Conservation (phyloP, 345 rosid genomes). For the Sonneratia caseolaris region DNA sequence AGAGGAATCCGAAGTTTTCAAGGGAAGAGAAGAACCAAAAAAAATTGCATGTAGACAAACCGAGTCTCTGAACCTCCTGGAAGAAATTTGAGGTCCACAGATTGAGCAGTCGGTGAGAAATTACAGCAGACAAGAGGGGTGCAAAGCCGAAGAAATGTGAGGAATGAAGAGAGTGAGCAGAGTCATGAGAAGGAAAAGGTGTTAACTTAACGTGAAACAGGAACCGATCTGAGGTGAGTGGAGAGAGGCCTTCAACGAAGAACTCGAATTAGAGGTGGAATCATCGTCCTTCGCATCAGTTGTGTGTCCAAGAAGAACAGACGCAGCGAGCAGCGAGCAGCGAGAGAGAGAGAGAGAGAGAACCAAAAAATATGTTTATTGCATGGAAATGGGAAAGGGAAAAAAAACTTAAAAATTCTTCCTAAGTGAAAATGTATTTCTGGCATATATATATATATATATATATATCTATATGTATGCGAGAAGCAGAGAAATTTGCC, state of each 20-base stretch:
- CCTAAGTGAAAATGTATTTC: too few species aligned
- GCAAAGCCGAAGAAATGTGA: background rate
- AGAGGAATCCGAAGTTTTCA: background rate
- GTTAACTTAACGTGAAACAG: background rate
- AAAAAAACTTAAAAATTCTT: background rate
- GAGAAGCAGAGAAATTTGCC: background rate
- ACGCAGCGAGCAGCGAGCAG: conserved; percentile 1
- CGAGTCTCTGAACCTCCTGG: background rate
- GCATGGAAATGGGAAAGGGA: background rate
- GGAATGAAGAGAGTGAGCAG: background rate
- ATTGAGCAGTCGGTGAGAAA: background rate
- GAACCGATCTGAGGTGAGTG: conserved; percentile 1
- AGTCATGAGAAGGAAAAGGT: background rate
- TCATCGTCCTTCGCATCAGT: conserved; percentile 3
- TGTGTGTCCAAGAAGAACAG: conserved; percentile 4
- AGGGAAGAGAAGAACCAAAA: background rate
- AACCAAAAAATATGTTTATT: background rate
- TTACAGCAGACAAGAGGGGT: background rate
- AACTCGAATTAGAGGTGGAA: background rate
- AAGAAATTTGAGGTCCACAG: background rate
- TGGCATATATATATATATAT: too few species aligned
- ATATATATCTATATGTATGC: background rate
- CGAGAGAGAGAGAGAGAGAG: conserved; percentile 5
- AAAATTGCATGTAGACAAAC: conserved; percentile 5
- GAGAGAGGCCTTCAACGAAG: background rate